A percentile compares a stretch with the other conserved stretches of the same genome.
phyloP scores from a whole-genome alignment of 257 asterid species.

The Jasminum sambac region DNA sequence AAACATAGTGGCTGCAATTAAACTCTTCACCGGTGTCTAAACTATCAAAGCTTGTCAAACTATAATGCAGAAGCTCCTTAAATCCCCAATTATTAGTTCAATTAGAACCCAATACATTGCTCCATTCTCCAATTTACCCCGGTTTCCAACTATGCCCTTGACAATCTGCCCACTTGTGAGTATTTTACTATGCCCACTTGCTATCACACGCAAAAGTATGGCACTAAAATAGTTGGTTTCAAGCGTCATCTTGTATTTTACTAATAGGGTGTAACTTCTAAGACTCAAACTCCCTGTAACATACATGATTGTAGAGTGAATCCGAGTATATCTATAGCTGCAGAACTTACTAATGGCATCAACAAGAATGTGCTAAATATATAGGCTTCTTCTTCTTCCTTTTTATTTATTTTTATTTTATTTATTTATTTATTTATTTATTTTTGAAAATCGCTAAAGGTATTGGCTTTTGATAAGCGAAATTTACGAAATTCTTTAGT shows the following conservation, averaged over 20 bases:
- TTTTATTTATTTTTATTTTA: too few relatives aligned
- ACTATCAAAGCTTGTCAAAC: neutral
- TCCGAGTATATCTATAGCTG: constrained; percentile 5
- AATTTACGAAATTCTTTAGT: too few relatives aligned
- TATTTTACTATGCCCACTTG: too few relatives aligned
- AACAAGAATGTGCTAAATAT: neutral
- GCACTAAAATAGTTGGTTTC: constrained; percentile 2
- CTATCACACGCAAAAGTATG: too few relatives aligned
- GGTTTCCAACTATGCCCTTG: constrained; percentile 15
- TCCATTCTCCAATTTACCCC: constrained; percentile 24
- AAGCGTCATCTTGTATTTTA: neutral
- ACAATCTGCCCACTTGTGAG: too few relatives aligned
- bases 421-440: too few relatives aligned
- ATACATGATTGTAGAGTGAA: constrained; percentile 19
- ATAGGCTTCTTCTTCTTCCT: too few relatives aligned
- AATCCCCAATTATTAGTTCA: constrained; percentile 23
- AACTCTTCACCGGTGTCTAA: too few relatives aligned
- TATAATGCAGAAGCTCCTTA: constrained; percentile 37
- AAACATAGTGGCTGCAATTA: too few relatives aligned
- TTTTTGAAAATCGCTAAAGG: too few relatives aligned
- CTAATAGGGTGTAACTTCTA: neutral
- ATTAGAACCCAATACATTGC: constrained; percentile 25
- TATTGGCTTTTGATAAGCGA: too few relatives aligned
- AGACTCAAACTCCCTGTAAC: neutral
- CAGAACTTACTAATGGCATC: neutral